Evolutionary conservation across 2,329 filamentous ascomycete genomes (phyloP), one percentile per base, ranked within the genome.

Genomic region (Pseudocercospora fuligena): DNA sequence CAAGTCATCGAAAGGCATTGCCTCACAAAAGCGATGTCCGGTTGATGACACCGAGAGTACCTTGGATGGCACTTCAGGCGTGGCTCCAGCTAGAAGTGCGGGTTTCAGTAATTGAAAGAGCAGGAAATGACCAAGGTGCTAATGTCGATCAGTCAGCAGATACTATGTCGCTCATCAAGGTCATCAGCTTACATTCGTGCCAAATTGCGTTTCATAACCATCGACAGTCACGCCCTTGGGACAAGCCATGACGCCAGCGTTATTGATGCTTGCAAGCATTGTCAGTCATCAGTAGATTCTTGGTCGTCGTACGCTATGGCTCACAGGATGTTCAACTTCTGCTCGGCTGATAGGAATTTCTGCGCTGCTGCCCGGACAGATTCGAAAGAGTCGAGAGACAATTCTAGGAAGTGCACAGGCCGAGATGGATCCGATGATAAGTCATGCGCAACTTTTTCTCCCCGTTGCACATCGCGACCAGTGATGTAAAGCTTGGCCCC

Each of bases 111-210:
- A 79, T 19, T 84, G 77, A 65, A 85, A 83, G 11, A 88, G 78
- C 0, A 87, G 79, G 75, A 87, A 88, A 67, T 87, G 84, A 3
- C 77, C 80, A 1, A 89, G 75, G 65, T 82, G 81, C 23, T 67
- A 85, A 7, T 80, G 82, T 25, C 23, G 5, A 54, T n/a, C 49
- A 25, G 7, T 54, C 16, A 51, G 16, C n/a, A 12, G 4, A 16
- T 54, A 16, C 25, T 31, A 8, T 25, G 7, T n/a, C 7, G 11
- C 46, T 14, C 23, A 49, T 21, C 7, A 21, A 88, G 75, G 70
- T 87, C 81, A 11, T 49, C 4, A 49, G n/a, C 46, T 49, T 25
- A 49, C 46, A 25, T 66, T 62, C 6, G 80, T 82, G 36, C 80
- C 85, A 66, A 88, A 83, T 64, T 87, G 85, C 0, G 73, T 73